A percentile compares a stretch with the other conserved stretches of the same genome.
phyloP scores from a whole-genome alignment of 768 basidiomycete genomes.

The Agaricus bisporus region DNA sequence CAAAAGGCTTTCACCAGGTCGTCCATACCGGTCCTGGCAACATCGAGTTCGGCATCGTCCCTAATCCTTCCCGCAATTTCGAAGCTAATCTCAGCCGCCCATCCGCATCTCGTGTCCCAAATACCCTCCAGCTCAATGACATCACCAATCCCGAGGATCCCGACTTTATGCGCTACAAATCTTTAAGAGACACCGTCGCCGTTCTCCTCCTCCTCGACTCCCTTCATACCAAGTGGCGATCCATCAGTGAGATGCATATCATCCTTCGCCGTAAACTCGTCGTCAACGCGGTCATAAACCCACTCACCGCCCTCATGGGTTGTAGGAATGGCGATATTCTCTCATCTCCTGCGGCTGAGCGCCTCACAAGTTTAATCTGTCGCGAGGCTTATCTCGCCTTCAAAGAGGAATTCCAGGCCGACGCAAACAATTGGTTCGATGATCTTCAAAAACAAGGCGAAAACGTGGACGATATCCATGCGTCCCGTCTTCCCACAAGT shows the following conservation, averaged over 20 bases:
- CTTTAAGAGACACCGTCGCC: conserved; percentile 63
- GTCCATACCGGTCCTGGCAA: conserved; percentile 68
- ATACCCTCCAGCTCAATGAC: conserved; percentile 44
- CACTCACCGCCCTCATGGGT: conserved; percentile 75
- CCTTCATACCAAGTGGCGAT: conserved; percentile 58
- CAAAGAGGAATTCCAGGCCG: conserved; percentile 39
- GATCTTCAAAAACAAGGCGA: conserved; percentile 23
- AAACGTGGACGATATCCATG: conserved; percentile 18
- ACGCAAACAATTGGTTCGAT: conserved; percentile 28
- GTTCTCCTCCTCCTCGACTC: conserved; percentile 49
- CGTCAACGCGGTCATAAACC: conserved; percentile 77
- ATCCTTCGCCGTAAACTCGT: conserved; percentile 76
- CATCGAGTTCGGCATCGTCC: conserved; percentile 75
- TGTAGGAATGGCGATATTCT: conserved; percentile 78
- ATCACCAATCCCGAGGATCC: conserved; percentile 38
- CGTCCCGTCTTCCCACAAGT: conserved; percentile 37
- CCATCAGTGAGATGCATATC: conserved; percentile 61
- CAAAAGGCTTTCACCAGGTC: conserved; percentile 43
- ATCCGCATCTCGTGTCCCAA: conserved; percentile 26
- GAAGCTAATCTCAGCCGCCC: conserved; percentile 45
- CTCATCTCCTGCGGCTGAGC: conserved; percentile 31
- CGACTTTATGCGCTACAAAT: conserved; percentile 40
- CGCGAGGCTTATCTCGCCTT: conserved; percentile 67
- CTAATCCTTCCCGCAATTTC: conserved; percentile 63
- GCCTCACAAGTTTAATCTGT: conserved; percentile 51